Evolutionary conservation across 2,329 filamentous ascomycete genomes (phyloP), one percentile per base, ranked within the genome.

Genomic region (Sporothrix sp.): DNA sequence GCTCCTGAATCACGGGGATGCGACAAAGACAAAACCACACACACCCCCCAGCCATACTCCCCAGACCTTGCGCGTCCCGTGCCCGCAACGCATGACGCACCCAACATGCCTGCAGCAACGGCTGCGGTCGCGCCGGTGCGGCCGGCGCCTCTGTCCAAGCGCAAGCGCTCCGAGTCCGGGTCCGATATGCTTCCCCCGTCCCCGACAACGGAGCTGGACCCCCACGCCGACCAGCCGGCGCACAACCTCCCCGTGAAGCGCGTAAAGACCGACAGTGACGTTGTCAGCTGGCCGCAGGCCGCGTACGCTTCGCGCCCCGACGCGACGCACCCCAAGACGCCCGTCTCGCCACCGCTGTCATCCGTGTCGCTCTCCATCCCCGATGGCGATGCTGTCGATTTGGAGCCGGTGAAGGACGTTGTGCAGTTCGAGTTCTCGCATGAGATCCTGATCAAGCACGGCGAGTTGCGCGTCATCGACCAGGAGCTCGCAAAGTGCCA

Each of bases 401-500:
- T 76, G 59, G 70, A 82, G 33, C 71, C 70, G 52, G 76, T 84
- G 56, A 80, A 80, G 62, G 82, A 90, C 59, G 76, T 78, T 32
- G 85, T 97, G 63, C 84, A 89, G 63, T 82, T 88, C 55, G 86
- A 96, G 67, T 84, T 97, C 66, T 87, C 89, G 61, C 79, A 93
- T 58, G 90, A 96, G 70, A 90, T 97, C 48, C 71, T 97, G 56
- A 71, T 94, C 64, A 97, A 96, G 73, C 93, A 98, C 68, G 82
- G 93, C 61, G 93, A 98, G 71, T 71, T 97, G 53, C 87, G 90
- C 52, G 75, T 95, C 58, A 95, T 97, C 66, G 88, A 97, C 63
- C 89, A 95, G 68, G 93, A 97, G 70, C 77, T 97, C 57, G 91
- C 88, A 57, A 97, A 96, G 71, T 96, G 90, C 63, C 90, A 97